Percentiles rank a stretch among this genome's conserved stretches.
These are phyloP conservation scores for Phytopythium helicoides DNA, from an alignment of 352 stramenopile genomes.

Conservation along the genomic window DNA sequence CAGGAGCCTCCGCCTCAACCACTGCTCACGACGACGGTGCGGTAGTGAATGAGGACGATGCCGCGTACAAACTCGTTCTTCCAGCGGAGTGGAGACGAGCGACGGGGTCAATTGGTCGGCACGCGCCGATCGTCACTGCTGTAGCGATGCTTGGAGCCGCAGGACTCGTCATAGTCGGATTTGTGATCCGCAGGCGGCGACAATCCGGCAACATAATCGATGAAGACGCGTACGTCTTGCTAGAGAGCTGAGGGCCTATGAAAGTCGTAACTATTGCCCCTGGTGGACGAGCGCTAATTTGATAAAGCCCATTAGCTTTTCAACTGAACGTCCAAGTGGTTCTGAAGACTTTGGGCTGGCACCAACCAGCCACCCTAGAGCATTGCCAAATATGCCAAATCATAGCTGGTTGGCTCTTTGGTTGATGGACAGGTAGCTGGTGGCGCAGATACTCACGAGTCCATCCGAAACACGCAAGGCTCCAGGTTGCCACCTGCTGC, in stretches of 20 bases:
- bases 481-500: no score
- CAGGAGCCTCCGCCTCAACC: constrained; percentile 14
- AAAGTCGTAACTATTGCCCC: neutral
- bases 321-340: no score
- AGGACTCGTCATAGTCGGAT: neutral
- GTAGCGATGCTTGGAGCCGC: neutral
- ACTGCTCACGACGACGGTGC: neutral
- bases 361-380: no score
- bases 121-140: neutral
- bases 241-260: neutral
- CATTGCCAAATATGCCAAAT: no score
- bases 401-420: no score
- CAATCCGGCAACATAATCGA: no score
- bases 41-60: neutral
- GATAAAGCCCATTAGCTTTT: no score
- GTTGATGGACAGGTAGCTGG: no score
- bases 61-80: neutral
- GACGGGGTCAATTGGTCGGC: neutral
- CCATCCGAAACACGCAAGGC: no score
- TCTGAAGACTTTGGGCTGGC: no score
- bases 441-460: no score
- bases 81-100: neutral
- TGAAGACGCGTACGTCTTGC: neutral
- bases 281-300: no score
- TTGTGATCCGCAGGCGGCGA: neutral